Percentiles rank a stretch among this genome's conserved stretches.
Evolutionary conservation across 2,329 filamentous ascomycete species (phyloP).

Genomic region (Aspergillus novoparasiticus): DNA sequence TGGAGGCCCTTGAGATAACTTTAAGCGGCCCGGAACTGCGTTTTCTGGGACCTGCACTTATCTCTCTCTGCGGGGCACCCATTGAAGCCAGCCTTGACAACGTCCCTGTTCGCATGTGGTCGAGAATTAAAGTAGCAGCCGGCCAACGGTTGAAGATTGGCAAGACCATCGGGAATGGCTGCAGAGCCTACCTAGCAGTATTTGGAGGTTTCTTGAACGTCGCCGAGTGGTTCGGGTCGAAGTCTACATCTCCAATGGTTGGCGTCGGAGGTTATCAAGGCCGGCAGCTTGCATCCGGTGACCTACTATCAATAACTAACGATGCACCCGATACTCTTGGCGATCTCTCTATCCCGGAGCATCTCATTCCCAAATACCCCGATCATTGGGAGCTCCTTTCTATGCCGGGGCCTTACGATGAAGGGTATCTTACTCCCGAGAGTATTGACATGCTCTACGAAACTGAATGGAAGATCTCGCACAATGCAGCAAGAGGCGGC

Average conservation of each 20-base stretch:
- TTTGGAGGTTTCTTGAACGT: constrained; percentile 58
- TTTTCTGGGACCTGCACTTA: constrained; percentile 57
- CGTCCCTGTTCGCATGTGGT: constrained; percentile 56
- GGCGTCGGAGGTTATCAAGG: constrained; percentile 64
- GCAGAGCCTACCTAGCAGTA: constrained; percentile 61
- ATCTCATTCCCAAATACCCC: constrained; percentile 53
- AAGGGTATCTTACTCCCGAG: constrained; percentile 54
- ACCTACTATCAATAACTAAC: constrained; percentile 52
- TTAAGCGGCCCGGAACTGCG: constrained; percentile 60
- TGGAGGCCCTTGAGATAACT: constrained; percentile 63
- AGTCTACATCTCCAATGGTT: constrained; percentile 61
- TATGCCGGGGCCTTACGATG: constrained; percentile 60
- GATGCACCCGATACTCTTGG: constrained; percentile 36
- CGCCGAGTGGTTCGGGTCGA: constrained; percentile 60
- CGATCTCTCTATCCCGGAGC: constrained; percentile 45
- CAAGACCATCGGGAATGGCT: constrained; percentile 55
- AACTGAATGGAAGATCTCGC: constrained; percentile 61
- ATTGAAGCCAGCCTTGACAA: constrained; percentile 57
- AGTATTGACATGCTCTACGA: constrained; percentile 61
- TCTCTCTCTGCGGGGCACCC: constrained; percentile 60
- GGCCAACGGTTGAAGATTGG: constrained; percentile 60
- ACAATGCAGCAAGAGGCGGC: constrained; percentile 63
- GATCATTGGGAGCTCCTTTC: constrained; percentile 56
- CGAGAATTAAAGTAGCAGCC: constrained; percentile 51
- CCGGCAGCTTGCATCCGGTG: constrained; percentile 56